Evolutionary conservation across 1,284 basidiomycete species (phyloP).

Genomic region (Pseudomicrostroma phylloplanum): DNA sequence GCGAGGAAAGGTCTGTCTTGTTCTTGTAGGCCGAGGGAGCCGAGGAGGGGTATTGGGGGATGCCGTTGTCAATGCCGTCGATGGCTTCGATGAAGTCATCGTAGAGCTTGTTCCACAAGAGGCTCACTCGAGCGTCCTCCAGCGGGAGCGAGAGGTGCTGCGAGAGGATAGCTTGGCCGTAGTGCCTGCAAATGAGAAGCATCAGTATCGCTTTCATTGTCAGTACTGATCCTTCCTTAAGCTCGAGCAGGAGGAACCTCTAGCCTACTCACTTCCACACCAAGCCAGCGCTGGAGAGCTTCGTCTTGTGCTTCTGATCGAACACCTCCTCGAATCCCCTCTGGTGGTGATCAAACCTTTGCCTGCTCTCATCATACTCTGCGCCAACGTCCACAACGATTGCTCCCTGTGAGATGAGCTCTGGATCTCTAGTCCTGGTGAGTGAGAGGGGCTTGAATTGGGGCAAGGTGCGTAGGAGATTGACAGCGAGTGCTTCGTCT

Average conservation of each 20-base stretch:
- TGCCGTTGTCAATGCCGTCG: slow-evolving; percentile 72
- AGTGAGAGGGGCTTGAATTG: slow-evolving; percentile 60
- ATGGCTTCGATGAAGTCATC: slow-evolving; percentile 86
- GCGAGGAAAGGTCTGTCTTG: slow-evolving; percentile 43
- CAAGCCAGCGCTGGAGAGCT: slow-evolving; percentile 85
- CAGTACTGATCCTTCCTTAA: too few relatives aligned
- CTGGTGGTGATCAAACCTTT: slow-evolving; percentile 93
- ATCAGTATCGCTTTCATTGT: background rate
- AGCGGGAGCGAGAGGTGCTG: slow-evolving; percentile 58
- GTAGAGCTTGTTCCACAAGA: slow-evolving; percentile 84
- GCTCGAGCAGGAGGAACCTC: too few relatives aligned
- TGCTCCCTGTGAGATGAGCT: slow-evolving; percentile 71
- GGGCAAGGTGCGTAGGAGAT: slow-evolving; percentile 72
- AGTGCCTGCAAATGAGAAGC: slow-evolving; percentile 63
- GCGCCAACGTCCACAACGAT: slow-evolving; percentile 99
- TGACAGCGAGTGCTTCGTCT: slow-evolving; percentile 91
- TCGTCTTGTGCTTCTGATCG: slow-evolving; percentile 70
- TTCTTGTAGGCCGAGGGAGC: slow-evolving; percentile 30
- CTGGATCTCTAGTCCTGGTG: slow-evolving; percentile 66
- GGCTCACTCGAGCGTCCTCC: slow-evolving; percentile 63
- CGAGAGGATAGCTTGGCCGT: slow-evolving; percentile 80
- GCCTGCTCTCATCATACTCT: slow-evolving; percentile 70
- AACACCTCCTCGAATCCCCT: slow-evolving; percentile 86
- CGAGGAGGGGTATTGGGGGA: slow-evolving; percentile 35
- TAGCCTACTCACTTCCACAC: slow-evolving; percentile 54